Conservation (phyloP, 192 early-diverging fungal species). For the Coemansia sp. region DNA sequence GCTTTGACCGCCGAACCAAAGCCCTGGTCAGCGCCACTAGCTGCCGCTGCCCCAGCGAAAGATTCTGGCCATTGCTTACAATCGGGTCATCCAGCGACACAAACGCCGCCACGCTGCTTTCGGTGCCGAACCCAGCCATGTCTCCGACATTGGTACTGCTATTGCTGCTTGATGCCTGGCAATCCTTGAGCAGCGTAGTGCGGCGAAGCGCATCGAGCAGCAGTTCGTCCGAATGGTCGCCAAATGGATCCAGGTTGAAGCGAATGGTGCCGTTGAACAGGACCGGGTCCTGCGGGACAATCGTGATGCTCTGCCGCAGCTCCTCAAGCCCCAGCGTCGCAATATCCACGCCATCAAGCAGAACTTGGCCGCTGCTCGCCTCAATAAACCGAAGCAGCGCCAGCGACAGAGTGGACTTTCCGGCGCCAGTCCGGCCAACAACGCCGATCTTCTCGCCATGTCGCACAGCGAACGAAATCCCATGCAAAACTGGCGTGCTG, state of each 20-base stretch:
- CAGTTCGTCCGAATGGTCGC: constrained; percentile 56
- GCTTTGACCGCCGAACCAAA: constrained; percentile 60
- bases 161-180: not conserved
- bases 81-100: constrained; percentile 69
- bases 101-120: constrained; percentile 23
- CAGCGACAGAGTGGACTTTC: constrained; percentile 68
- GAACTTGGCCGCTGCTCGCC: constrained; percentile 58
- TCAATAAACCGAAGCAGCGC: constrained; percentile 74
- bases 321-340: constrained; percentile 66
- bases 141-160: not conserved
- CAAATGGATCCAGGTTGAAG: constrained; percentile 85
- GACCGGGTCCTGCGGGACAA: constrained; percentile 87
- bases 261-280: constrained; percentile 71
- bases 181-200: constrained; percentile 18
- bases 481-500: constrained; percentile 57
- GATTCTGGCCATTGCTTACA: constrained; percentile 72
- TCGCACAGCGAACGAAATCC: constrained; percentile 65
- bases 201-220: constrained; percentile 19
- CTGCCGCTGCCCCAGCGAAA: constrained; percentile 73
- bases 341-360: constrained; percentile 77
- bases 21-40: constrained; percentile 73
- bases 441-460: constrained; percentile 81
- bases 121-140: not conserved
- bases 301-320: constrained; percentile 70
- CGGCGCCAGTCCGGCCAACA: constrained; percentile 82